Conservation (phyloP, 768 basidiomycete species). For the Gymnopilus junonius region DNA sequence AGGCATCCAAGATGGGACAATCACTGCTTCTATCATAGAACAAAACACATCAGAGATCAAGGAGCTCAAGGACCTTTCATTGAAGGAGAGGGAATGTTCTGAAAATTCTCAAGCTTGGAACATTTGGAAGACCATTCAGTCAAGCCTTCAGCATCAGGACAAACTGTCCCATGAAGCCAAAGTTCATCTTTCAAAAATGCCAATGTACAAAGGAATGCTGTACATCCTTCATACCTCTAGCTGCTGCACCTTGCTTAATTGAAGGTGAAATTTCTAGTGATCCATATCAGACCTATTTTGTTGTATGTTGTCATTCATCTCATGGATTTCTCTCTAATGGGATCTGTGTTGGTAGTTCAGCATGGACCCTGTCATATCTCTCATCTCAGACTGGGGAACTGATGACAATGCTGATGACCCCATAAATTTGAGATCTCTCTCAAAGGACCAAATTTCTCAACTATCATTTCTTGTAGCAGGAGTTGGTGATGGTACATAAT, state of each 20-base stretch:
- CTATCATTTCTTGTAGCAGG: conserved; percentile 33
- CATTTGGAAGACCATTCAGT: background rate
- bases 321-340: no score
- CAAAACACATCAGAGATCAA: background rate
- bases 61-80: background rate
- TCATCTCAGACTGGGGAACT: conserved; percentile 30
- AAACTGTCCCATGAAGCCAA: conserved; percentile 20
- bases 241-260: background rate
- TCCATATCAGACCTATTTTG: background rate
- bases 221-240: conserved; percentile 6
- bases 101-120: background rate
- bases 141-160: conserved; percentile 9
- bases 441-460: conserved; percentile 14
- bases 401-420: conserved; percentile 20
- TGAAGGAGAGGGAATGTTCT: background rate
- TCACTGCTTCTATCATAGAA: background rate
- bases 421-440: conserved; percentile 20
- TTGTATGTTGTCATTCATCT: background rate
- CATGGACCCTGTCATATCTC: conserved; percentile 29
- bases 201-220: conserved; percentile 18
- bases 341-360: conserved; percentile 24
- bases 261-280: background rate
- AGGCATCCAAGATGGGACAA: background rate
- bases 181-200: conserved; percentile 17
- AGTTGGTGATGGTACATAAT: conserved; percentile 26